Base-by-base conservation (phyloP, 345 rosid genomes). In the Iberis pinnata region DNA sequence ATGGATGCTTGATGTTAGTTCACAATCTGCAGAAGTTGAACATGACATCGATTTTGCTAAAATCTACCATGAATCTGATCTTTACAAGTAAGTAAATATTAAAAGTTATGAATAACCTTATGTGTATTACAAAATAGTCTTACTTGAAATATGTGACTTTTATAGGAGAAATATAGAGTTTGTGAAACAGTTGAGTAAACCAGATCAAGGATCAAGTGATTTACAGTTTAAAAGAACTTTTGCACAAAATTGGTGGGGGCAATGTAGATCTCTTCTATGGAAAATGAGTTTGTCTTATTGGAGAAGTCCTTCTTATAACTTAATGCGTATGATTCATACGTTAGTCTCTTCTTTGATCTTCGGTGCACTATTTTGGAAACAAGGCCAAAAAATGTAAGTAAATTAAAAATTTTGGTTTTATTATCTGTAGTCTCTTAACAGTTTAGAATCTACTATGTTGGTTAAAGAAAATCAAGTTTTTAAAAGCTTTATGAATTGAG, bases 221-320 rank as follows among this genome's bases (percentile, higher is more conserved):
- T 44, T 89, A 58, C 78, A 75, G 32, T 89, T 85, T 59, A 73
- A 77, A 2, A 75, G 82, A 40, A 72, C 71, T 7, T 79, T 58
- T 65, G 64, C 93, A 5, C 87, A 75, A 42, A 79, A 71, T 14
- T 74, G 76, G 29, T 72, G 59, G 77, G 95, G 70, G 22, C 97
- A 85, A 45, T 78, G 85, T 67, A 83, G 53, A 68, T 70, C 76
- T 17, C 79, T 87, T 65, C 38, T 79, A 11, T 85, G 97, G 97
- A 89, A 89, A 69, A 88, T 70, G 60, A 63, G 58, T 36, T 64
- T 83, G 48, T 83, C 97, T 10, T 79, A 89, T 14, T 89, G 97
- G 95, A 79, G 95, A 70, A 83, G 74, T 49, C 95, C 97, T 48
- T 65, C 83, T 8, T 85, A 83, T 63, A 89, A 89, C 51, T 56